Percentiles rank a stretch among this genome's conserved stretches.
phyloP scores from a whole-genome alignment of 1,284 basidiomycete species.

The Malassezia brasiliensis region DNA sequence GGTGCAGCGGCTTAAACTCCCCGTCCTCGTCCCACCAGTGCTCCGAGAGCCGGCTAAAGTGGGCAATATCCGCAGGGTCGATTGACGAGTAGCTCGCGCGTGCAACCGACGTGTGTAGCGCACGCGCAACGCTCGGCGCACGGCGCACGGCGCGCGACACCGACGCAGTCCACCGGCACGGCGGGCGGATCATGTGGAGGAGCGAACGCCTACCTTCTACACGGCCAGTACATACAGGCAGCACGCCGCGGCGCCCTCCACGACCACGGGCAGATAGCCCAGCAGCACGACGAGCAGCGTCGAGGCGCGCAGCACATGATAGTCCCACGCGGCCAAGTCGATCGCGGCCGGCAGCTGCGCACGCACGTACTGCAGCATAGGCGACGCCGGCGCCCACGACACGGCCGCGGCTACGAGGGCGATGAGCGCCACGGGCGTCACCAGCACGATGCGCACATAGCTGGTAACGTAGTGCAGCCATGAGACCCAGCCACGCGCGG shows the following conservation, averaged over 20 bases:
- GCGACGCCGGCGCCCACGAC: neutral
- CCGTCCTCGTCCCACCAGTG: slow-evolving; percentile 96
- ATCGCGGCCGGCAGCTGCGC: neutral
- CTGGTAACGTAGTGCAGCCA: neutral
- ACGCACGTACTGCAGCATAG: neutral
- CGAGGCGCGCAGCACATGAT: slow-evolving; percentile 8
- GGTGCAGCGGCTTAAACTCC: slow-evolving; percentile 79
- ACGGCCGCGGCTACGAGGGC: neutral
- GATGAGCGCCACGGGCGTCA: neutral
- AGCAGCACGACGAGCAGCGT: slow-evolving; percentile 8
- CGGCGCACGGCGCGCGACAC: neutral
- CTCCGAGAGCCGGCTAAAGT: slow-evolving; percentile 81
- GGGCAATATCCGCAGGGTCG: slow-evolving; percentile 55
- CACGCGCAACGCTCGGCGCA: neutral
- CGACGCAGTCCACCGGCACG: neutral
- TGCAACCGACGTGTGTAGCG: neutral
- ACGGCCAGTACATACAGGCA: slow-evolving; percentile 4
- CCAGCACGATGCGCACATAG: neutral
- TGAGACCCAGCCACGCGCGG: neutral
- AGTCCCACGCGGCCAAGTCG: slow-evolving; percentile 12
- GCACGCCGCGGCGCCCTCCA: slow-evolving; percentile 5
- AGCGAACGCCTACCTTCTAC: neutral
- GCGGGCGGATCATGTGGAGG: neutral
- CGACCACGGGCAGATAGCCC: slow-evolving; percentile 10
- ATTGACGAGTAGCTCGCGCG: slow-evolving; percentile 21